Evolutionary conservation across 768 basidiomycete genomes (phyloP), one percentile per base, ranked within the genome.

Genomic region (Arthromyces matolae): DNA sequence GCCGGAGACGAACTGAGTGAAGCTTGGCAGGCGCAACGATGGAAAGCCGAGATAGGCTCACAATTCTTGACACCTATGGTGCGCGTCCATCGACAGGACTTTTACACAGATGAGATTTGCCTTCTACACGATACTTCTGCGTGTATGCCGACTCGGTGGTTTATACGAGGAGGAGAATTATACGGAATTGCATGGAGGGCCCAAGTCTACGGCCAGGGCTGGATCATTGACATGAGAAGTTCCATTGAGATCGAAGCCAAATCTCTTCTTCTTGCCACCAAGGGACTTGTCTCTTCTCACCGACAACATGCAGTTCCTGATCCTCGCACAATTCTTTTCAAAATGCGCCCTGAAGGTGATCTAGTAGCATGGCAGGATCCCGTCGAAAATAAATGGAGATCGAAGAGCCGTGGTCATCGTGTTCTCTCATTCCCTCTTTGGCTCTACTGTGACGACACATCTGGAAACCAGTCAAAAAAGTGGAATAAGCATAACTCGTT

Each of bases 401-500:
- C 10, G 13, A 4, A 24, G 16, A 40, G 29, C 9, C 12, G 25
- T 19, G 47, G 47, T 4, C 23, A 25, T 13, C 40, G 10, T 4
- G 33, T 49, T 5, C 5, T 49, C 5, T 4, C 34, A 20, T 5
- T 44, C 16, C 42, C 37, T 1, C 33, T 50, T 2, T 50, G 42
- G 42, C 32, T 50, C 14, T 50, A 45, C 16, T 50, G 49, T 27
- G 49, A 50, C 28, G 42, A 50, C 20, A 50, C 64, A 0, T 70
- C 64, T 0, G 67, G 67, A 0, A 67, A 68, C 47, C 18, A 49
- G 5, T 69, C 67, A 1, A 70, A 70, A 51, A 64, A 65, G 22
- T 68, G 64, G 64, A 70, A 68, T 42, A 59, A 66, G 38, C 67
- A 68, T 31, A 65, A 70, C 43, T 59, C 50, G 2, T 58, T 66